These are phyloP conservation scores for Carallia brachiata DNA, from an alignment of 345 rosid species.

Conservation along the genomic window DNA sequence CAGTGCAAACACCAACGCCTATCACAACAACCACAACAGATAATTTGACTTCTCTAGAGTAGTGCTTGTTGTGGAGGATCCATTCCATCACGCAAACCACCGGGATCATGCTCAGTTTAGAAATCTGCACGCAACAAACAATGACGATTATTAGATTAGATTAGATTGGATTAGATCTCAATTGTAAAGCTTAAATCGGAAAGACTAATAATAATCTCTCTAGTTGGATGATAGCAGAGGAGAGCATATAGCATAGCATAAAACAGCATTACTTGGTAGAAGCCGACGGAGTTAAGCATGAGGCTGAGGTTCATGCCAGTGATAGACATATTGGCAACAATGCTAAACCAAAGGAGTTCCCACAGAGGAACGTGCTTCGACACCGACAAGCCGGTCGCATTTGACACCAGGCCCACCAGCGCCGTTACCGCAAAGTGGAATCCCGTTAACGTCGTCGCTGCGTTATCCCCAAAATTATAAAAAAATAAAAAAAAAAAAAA, in stretches of 20 bases:
- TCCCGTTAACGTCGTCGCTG: conserved; percentile 90
- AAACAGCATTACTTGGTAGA: conserved; percentile 56
- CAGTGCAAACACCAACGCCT: conserved; percentile 94
- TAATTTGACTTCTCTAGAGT: conserved; percentile 68
- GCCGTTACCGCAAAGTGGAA: conserved; percentile 91
- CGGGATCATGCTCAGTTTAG: conserved; percentile 95
- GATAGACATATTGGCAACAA: conserved; percentile 79
- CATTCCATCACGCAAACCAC: conserved; percentile 95
- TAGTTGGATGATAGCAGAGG: too few relatives aligned
- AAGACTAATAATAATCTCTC: neutral
- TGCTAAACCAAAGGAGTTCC: conserved; percentile 97
- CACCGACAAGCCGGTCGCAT: conserved; percentile 77
- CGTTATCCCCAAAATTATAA: neutral
- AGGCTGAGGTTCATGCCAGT: conserved; percentile 91
- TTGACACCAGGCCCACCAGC: conserved; percentile 75
- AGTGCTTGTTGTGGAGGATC: conserved; percentile 82
- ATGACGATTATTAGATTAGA: neutral
- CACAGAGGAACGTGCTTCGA: conserved; percentile 81
- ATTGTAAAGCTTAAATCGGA: neutral
- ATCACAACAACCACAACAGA: conserved; percentile 81
- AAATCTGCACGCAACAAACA: conserved; percentile 44
- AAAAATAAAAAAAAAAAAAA: too few relatives aligned
- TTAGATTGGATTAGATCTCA: neutral
- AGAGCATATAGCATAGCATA: neutral
- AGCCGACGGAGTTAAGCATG: conserved; percentile 94